These are phyloP conservation scores for Fraxinus ornus DNA, from an alignment of 305 asterid genomes.

Conservation along the genomic window DNA sequence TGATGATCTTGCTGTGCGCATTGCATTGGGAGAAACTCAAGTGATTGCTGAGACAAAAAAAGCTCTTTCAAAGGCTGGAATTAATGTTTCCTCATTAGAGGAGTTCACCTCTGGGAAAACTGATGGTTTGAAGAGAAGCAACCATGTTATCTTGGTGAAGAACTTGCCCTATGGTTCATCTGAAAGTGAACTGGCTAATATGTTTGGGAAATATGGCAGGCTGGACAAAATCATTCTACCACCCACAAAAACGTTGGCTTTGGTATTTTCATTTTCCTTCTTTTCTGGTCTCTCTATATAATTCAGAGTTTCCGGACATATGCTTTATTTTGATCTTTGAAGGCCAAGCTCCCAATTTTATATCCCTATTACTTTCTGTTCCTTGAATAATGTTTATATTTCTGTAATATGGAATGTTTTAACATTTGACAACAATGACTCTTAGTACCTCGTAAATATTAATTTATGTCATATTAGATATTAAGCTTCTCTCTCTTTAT, in stretches of 20 bases:
- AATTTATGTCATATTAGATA: neutral
- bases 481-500: neutral
- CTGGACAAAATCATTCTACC: slow-evolving; percentile 84
- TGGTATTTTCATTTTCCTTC: slow-evolving; percentile 49
- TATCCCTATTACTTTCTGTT: neutral
- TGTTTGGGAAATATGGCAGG: slow-evolving; percentile 88
- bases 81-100: slow-evolving; percentile 72
- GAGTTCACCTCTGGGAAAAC: slow-evolving; percentile 75
- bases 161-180: slow-evolving; percentile 86
- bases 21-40: slow-evolving; percentile 93
- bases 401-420: neutral
- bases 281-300: slow-evolving; percentile 6
- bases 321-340: neutral
- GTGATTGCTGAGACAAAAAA: slow-evolving; percentile 90
- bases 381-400: neutral
- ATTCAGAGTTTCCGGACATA: neutral
- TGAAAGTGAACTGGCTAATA: slow-evolving; percentile 67
- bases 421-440: neutral
- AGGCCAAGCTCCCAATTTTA: neutral
- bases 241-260: slow-evolving; percentile 79
- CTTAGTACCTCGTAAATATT: neutral
- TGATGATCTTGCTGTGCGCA: slow-evolving; percentile 75
- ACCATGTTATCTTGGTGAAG: slow-evolving; percentile 82
- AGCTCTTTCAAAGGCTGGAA: slow-evolving; percentile 77
- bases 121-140: slow-evolving; percentile 80